Base-by-base conservation (phyloP, 768 basidiomycete species). In the Suillus cothurnatus region DNA sequence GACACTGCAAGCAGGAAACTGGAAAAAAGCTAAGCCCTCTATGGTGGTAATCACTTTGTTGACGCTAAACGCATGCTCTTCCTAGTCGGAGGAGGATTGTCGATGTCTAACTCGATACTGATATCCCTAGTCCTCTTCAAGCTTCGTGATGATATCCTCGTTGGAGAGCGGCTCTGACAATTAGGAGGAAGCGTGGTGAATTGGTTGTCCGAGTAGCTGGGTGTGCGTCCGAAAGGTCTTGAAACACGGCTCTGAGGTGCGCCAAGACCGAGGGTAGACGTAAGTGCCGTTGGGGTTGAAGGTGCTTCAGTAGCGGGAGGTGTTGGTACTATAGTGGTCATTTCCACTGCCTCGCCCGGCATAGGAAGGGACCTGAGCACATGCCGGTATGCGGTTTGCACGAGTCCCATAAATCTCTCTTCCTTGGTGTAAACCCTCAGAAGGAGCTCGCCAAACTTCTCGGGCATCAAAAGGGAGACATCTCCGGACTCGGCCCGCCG, bases 361-460 rank as follows among this genome's bases (percentile, higher is more conserved):
- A 61, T 52, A 12, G 61, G 55, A 31, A 80, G 68, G 2, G 49
- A 19, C 59, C 69, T 69, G 4, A 84, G 61, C 4, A 85, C 76
- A 8, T 76, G 70, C 14, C 88, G 83, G 71, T 89, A 94, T 0
- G 87, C 93, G 0, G 82, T 82, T 70, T 93, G 92, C 4, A 94
- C 81, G 12, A 91, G 76, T 2, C 86, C 86, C 49, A 82, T 82
- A 70, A 84, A 88, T 38, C 69, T 68, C 1, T 66, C 71, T n/a
- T 90, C 85, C 72, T 88, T 87, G 53, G 91, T 89, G 71, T 86
- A 94, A 6, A 93, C 77, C 17, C 90, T 81, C 45, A 93, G 73
- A 47, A 86, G 80, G n/a, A 88, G 79, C 73, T 94, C 93, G 0
- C 84, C 89, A 67, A 92, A 92, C n/a, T 71, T 74, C 0, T 73